Percentiles rank a stretch among this genome's conserved stretches.
Conservation (phyloP, 208 protist species). For the Acanthamoeba triangularis region DNA sequence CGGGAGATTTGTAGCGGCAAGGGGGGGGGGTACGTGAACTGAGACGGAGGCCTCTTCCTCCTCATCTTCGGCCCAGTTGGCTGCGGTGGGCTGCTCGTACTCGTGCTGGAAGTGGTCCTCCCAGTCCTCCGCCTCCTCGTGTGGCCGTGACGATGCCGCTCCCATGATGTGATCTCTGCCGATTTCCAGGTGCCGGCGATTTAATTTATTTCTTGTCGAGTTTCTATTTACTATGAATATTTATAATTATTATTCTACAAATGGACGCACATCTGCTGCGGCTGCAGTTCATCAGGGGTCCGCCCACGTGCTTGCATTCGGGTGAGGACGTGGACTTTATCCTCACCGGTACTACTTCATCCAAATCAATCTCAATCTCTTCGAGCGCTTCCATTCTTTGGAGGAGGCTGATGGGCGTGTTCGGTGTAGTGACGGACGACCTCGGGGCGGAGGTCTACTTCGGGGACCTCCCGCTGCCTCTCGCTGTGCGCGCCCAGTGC, state of each 20-base stretch:
- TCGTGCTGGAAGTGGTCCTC: constrained; percentile 27
- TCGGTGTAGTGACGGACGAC: background rate
- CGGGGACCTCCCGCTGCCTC: background rate
- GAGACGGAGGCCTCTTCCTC: constrained; percentile 10
- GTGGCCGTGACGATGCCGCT: background rate
- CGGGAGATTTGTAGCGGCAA: background rate
- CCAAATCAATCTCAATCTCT: background rate
- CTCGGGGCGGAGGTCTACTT: background rate
- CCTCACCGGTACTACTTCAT: background rate
- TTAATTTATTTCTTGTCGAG: too few relatives aligned
- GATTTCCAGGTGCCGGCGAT: background rate
- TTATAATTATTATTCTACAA: too few relatives aligned
- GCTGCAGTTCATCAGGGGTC: background rate
- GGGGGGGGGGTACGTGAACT: background rate
- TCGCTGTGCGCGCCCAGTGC: background rate
- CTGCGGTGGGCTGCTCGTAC: background rate
- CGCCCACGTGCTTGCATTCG: background rate
- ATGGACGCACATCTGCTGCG: background rate
- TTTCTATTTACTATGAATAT: too few relatives aligned
- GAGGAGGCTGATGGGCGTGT: background rate
- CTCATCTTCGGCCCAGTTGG: background rate
- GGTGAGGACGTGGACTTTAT: background rate
- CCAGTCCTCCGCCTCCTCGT: constrained; percentile 4
- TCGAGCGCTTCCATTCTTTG: background rate
- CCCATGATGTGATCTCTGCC: background rate